Base-by-base conservation (phyloP, 2,329 filamentous ascomycete genomes). In the Sclerotinia sclerotiorum region DNA sequence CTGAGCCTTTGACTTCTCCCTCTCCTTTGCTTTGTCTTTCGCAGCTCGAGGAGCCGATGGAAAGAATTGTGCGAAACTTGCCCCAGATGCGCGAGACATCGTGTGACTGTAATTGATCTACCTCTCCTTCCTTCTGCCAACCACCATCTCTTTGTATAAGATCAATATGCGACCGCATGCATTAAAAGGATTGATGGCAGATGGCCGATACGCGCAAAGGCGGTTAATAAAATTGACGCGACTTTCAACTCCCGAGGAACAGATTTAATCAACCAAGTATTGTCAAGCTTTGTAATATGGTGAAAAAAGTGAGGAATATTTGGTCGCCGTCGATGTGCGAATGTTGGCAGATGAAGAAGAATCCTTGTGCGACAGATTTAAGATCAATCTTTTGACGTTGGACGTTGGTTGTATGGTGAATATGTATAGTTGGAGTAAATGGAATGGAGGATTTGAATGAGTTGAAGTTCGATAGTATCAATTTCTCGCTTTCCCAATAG, bases 51-150 rank as follows among this genome's bases (percentile, higher is more conserved):
- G 90, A 77, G 90, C 91, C 78, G 90, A 88, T 74, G 90, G 91
- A 81, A 93, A 94, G 85, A 93, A 95, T 82, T 93, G 88, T 82
- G 90, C 91, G 85, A 93, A 94, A 82, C 89, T 89, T 83, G 90
- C 89, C 80, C 84, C 83, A 71, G 86, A 85, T 79, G 89, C 87
- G 84, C 91, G 92, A 88, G 92, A 92, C 90, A 91, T 92, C 82
- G 82, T 88, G 84, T 77, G 67, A 73, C 72, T 72, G 68, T 71
- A 57, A 79, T 72, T 71, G 69, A 74, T 77, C 75, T 78, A 77
- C 73, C 76, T 72, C 74, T 67, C 68, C 71, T 72, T 69, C 73
- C 75, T 70, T 71, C 73, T 70, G 69, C 73, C 73, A 72, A 73
- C 73, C 75, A 76, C 73, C 76, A 76, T 77, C 73, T 74, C 74